Evolutionary conservation across 306 rosid species (phyloP).

Genomic region (Acmispon strigosus): DNA sequence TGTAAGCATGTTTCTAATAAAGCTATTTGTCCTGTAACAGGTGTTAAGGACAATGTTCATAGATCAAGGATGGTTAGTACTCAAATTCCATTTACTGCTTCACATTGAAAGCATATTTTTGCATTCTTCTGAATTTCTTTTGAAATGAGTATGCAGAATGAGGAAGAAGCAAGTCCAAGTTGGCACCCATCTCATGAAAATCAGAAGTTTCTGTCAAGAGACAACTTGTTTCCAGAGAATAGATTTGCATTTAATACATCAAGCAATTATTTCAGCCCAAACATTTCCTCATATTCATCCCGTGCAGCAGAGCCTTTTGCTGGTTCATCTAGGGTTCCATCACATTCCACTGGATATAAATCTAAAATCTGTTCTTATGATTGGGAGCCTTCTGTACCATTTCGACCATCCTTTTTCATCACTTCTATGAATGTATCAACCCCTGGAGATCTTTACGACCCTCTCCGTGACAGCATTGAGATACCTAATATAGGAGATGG

Average conservation of each 20-base stretch:
- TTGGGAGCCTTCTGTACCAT: slow-evolving; percentile 96
- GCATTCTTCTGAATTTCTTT: slow-evolving; percentile 32
- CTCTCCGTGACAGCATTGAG: slow-evolving; percentile 68
- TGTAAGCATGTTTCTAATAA: slow-evolving; percentile 26
- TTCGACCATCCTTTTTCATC: slow-evolving; percentile 74
- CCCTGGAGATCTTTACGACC: slow-evolving; percentile 58
- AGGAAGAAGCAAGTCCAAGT: slow-evolving; percentile 32
- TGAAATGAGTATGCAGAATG: slow-evolving; percentile 32
- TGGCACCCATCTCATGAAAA: slow-evolving; percentile 37
- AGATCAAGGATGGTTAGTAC: slow-evolving; percentile 41
- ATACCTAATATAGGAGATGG: slow-evolving; percentile 61
- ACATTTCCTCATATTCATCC: slow-evolving; percentile 36
- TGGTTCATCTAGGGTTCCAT: slow-evolving; percentile 29
- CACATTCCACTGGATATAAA: slow-evolving; percentile 34
- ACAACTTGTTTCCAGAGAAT: slow-evolving; percentile 38
- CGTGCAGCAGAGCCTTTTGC: slow-evolving; percentile 26
- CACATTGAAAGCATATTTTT: slow-evolving; percentile 19
- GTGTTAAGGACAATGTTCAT: slow-evolving; percentile 32
- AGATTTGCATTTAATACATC: slow-evolving; percentile 42
- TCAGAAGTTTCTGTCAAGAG: slow-evolving; percentile 32
- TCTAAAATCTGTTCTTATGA: slow-evolving; percentile 39
- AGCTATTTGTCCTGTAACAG: slow-evolving; percentile 44
- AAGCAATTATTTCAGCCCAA: slow-evolving; percentile 26
- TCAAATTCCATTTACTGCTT: slow-evolving; percentile 35
- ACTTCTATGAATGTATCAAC: slow-evolving; percentile 43